phyloP scores from a whole-genome alignment of 176 grass and related monocot genomes.

The Carex littledalei region DNA sequence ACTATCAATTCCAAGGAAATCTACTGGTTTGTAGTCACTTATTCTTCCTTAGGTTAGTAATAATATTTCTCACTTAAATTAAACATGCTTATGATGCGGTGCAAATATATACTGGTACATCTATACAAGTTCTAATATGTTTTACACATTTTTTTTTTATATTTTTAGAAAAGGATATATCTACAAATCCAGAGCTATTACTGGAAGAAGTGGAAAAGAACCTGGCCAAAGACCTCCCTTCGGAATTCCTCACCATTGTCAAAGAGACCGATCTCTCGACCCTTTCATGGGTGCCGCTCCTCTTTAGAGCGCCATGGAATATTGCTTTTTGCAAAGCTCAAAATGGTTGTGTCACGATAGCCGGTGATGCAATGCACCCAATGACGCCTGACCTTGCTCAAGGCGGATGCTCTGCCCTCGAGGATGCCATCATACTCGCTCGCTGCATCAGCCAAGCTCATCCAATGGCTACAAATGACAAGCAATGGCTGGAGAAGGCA shows the following conservation, averaged over 20 bases:
- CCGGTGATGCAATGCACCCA: constrained; percentile 28
- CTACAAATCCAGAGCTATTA: constrained; percentile 8
- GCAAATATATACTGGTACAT: neutral
- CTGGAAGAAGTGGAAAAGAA: constrained; percentile 15
- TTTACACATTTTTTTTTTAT: neutral
- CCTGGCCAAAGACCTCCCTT: constrained; percentile 8
- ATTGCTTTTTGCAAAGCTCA: constrained; percentile 1
- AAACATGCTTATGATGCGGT: neutral
- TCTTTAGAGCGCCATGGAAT: constrained; percentile 24
- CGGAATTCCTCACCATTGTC: neutral
- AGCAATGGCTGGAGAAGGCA: neutral
- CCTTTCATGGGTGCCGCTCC: constrained; percentile 18
- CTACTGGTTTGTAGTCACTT: constrained; percentile 23
- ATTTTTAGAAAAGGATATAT: constrained; percentile 15
- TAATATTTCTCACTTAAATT: neutral
- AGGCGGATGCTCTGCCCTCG: constrained; percentile 18
- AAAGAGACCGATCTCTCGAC: neutral
- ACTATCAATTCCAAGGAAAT: neutral
- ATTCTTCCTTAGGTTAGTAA: neutral
- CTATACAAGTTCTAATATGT: neutral
- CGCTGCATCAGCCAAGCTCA: constrained; percentile 13
- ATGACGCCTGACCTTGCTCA: constrained; percentile 18
- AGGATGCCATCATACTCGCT: constrained; percentile 25
- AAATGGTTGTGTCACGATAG: neutral
- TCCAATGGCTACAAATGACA: neutral